Conservation (phyloP, 2,329 filamentous ascomycete genomes). For the Hypomyces perniciosus region DNA sequence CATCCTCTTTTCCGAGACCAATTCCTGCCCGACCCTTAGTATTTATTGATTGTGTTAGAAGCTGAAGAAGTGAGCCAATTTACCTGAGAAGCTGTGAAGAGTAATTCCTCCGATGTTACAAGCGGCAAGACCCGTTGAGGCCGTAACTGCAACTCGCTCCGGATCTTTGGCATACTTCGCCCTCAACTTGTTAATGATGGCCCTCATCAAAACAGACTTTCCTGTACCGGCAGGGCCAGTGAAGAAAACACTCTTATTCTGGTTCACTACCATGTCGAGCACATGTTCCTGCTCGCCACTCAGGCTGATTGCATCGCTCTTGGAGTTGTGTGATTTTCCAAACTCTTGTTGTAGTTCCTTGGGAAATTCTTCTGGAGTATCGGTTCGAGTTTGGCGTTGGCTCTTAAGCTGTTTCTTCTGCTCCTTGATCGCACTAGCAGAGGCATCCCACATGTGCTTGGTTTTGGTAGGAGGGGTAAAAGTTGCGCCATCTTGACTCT, state of each 20-base stretch:
- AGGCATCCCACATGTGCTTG: slow-evolving; percentile 61
- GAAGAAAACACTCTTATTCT: slow-evolving; percentile 89
- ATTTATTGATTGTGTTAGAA: not conserved
- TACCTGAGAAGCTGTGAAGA: slow-evolving; percentile 86
- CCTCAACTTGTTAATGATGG: slow-evolving; percentile 78
- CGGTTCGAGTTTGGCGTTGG: slow-evolving; percentile 34
- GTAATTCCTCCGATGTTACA: slow-evolving; percentile 97
- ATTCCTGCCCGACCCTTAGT: slow-evolving; percentile 43
- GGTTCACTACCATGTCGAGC: slow-evolving; percentile 71
- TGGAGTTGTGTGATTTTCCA: slow-evolving; percentile 22
- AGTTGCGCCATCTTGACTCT: slow-evolving; percentile 11
- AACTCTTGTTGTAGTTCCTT: not conserved
- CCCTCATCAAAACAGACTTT: slow-evolving; percentile 91
- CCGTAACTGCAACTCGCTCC: slow-evolving; percentile 85
- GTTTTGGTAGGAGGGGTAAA: slow-evolving; percentile 28
- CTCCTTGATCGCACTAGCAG: slow-evolving; percentile 68
- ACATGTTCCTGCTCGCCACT: slow-evolving; percentile 85
- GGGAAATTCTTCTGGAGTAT: slow-evolving; percentile 31
- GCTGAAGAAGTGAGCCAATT: slow-evolving; percentile 2
- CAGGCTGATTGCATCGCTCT: slow-evolving; percentile 57
- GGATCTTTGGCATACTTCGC: slow-evolving; percentile 70
- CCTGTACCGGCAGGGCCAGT: slow-evolving; percentile 94
- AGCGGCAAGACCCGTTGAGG: slow-evolving; percentile 90
- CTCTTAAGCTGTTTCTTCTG: slow-evolving; percentile 69
- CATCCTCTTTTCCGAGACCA: slow-evolving; percentile 86